Base-by-base conservation (phyloP, 202 grass and related monocot species). In the Elaeis oleifera region DNA sequence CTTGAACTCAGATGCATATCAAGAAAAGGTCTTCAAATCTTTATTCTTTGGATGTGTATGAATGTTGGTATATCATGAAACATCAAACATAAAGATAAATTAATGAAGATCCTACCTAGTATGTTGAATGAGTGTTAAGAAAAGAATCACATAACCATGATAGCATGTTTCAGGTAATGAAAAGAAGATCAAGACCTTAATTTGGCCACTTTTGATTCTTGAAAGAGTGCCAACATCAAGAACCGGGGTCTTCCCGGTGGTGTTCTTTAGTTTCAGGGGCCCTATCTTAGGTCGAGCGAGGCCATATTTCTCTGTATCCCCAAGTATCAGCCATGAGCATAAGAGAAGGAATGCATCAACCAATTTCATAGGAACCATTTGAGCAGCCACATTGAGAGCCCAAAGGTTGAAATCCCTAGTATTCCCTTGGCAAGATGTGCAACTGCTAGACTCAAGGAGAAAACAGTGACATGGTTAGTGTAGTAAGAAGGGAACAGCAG, bases 341-440 rank as follows among this genome's bases (percentile, higher is more conserved):
- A 90, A 69, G 29, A 96, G 81, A 18, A 96, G 79, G 32, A 96
- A 65, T 25, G 44, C 60, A 70, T 96, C 90, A 0, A 84, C 87
- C 53, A 16, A 71, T 54, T 75, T 79, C 20, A 83, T 60, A 5
- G 81, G 76, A 96, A 60, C 90, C 90, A 90, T 49, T 68, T 85
- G 26, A 90, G 79, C 36, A 96, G 90, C 60, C 73, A 88, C 64
- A 88, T 74, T 3, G 84, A 80, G 9, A 96, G 52, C 28, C 84
- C 81, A 78, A 90, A 96, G 44, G 90, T 88, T 48, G 90, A 96
- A 26, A 96, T 76, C 68, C 90, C 90, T 58, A 96, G 21, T 59
- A 90, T 88, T 88, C 86, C 63, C 90, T 80, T 7, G 90, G 90
- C 70, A 96, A 61, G 50, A 96, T 85, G 73, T 96, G 90, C 72